Evolutionary conservation across 2,329 filamentous ascomycete genomes (phyloP), one percentile per base, ranked within the genome.

Genomic region (Beauveria australis): DNA sequence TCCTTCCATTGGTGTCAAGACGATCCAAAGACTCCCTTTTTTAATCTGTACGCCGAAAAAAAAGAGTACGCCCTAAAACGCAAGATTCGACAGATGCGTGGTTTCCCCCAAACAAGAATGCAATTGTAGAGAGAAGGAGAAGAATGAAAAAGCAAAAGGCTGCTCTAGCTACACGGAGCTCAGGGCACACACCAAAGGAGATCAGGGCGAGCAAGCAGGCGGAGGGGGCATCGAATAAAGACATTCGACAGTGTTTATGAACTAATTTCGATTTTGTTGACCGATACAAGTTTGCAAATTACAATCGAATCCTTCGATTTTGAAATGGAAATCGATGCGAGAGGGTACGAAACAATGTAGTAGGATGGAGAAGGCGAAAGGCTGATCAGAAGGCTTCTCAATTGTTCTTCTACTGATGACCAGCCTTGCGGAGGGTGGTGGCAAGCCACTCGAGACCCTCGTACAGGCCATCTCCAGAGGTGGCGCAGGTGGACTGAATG

Each of bases 401-500:
- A 66, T 63, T 66, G 64, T 66, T 67, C 69, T 70, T 80, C 79
- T 86, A 86, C 77, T 84, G 79, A 72, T 83, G 81, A 71, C 82
- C 82, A 72, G 83, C 80, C 84, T 92, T 92, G 78, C 88, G 86
- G 77, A 94, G 86, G 73, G 89, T 89, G 76, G 85, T 88, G 76
- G 89, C 88, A 73, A 92, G 87, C 89, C 90, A 93, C 81, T 93
- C 92, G 73, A 97, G 91, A 87, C 93, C 93, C 82, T 97, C 93
- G 80, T 97, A 97, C 73, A 97, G 89, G 91, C 93, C 93, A 79
- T 97, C 94, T 85, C 93, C 93, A 68, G 92, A 96, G 70, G 94
- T 97, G 77, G 93, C 93, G 82, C 93, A 97, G 76, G 94, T 97
- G 67, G 93, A 96, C 92, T 97, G 93, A 80, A 97, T 97, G 85